A percentile compares a stretch with the other conserved stretches of the same genome.
phyloP scores from a whole-genome alignment of 2,329 filamentous ascomycete genomes.

The Incumbomyces lentus region DNA sequence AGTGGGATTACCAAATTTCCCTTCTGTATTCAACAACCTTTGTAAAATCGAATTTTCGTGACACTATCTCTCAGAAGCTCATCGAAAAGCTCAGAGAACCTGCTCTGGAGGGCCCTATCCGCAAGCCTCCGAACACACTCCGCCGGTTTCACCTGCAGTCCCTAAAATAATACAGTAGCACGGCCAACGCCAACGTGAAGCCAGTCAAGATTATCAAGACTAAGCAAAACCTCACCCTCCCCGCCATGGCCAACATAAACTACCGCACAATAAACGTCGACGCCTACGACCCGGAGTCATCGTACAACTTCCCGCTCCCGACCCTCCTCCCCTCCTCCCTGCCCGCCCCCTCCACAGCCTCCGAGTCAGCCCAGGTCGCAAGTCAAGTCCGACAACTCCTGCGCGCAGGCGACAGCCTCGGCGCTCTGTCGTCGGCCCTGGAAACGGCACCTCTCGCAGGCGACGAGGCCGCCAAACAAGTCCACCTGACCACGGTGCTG shows the following conservation, averaged over 20 bases:
- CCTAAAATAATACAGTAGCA: too few relatives aligned
- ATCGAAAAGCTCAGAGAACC: too few relatives aligned
- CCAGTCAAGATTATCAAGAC: too few relatives aligned
- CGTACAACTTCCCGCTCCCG: constrained; percentile 79
- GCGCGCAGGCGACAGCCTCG: constrained; percentile 75
- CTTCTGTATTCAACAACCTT: too few relatives aligned
- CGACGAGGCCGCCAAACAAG: constrained; percentile 54
- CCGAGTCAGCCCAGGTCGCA: constrained; percentile 66
- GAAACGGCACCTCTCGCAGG: constrained; percentile 68
- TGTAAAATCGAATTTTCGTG: too few relatives aligned
- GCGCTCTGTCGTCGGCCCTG: constrained; percentile 70
- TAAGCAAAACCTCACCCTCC: too few relatives aligned
- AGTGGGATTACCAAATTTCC: too few relatives aligned
- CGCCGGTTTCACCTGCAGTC: too few relatives aligned
- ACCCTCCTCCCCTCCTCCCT: constrained; percentile 67
- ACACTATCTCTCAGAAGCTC: too few relatives aligned
- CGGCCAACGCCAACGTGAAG: too few relatives aligned
- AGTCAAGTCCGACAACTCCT: constrained; percentile 79
- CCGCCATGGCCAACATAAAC: constrained; percentile 42
- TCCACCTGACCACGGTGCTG: constrained; percentile 76
- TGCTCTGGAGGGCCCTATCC: too few relatives aligned
- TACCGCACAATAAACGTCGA: constrained; percentile 92
- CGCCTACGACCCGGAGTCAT: constrained; percentile 77
- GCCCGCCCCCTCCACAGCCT: constrained; percentile 59
- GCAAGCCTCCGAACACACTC: too few relatives aligned